phyloP scores from a whole-genome alignment of 2,329 filamentous ascomycete species.

The Diaporthe vexans region DNA sequence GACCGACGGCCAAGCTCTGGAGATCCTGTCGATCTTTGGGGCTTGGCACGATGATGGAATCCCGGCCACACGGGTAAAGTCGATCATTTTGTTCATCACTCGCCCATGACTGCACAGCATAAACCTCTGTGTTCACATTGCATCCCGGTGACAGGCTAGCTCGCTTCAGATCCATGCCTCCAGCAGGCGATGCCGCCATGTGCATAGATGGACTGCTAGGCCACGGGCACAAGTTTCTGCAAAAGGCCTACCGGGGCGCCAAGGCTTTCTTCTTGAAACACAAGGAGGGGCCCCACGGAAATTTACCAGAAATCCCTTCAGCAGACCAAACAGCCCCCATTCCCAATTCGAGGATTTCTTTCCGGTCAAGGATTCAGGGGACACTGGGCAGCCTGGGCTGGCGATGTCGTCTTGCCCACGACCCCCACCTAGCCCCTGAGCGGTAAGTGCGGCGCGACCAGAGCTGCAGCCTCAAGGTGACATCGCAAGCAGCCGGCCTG shows the following conservation, averaged over 20 bases:
- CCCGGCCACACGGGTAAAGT: conserved; percentile 23
- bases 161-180: conserved; percentile 20
- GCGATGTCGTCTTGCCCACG: conserved; percentile 6
- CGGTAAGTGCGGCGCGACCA: conserved; percentile 16
- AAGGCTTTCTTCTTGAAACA: conserved; percentile 35
- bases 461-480: conserved; percentile 36
- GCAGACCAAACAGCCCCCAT: conserved; percentile 5
- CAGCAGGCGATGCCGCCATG: conserved; percentile 18
- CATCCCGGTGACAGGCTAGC: conserved; percentile 19
- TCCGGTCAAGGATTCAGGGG: conserved; percentile 19
- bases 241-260: conserved; percentile 26
- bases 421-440: conserved; percentile 21
- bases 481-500: conserved; percentile 32
- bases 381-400: background rate
- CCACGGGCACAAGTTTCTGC: conserved; percentile 21
- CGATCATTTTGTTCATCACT: conserved; percentile 19
- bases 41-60: conserved; percentile 31
- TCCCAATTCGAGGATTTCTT: conserved; percentile 23
- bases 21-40: conserved; percentile 30
- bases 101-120: background rate
- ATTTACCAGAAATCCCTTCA: conserved; percentile 35
- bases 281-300: conserved; percentile 26
- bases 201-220: conserved; percentile 7
- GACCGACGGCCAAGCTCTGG: conserved; percentile 21
- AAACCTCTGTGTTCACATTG: background rate